Evolutionary conservation across 495 filamentous ascomycete genomes (phyloP).

Genomic region (Stereocaulon alpinum): DNA sequence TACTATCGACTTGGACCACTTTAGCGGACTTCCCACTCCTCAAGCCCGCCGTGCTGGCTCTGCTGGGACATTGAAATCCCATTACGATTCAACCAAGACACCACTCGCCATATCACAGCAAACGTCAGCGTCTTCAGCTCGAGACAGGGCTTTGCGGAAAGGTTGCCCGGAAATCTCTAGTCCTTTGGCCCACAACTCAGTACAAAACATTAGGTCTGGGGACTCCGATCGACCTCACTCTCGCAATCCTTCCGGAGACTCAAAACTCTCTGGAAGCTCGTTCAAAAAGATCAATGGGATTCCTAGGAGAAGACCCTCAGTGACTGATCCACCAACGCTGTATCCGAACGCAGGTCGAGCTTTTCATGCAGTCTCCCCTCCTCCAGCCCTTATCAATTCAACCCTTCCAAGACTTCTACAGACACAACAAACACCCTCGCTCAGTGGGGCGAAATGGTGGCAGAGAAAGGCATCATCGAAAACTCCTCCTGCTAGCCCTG

Average conservation of each 20-base stretch:
- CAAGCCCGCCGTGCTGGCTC: slow-evolving; percentile 13
- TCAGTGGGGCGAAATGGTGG: slow-evolving; percentile 17
- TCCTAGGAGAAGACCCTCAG: slow-evolving; percentile 16
- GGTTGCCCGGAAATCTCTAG: slow-evolving; percentile 11
- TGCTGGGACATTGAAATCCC: slow-evolving; percentile 16
- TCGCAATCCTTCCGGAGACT: slow-evolving; percentile 6
- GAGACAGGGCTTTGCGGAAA: slow-evolving; percentile 22
- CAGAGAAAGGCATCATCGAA: slow-evolving; percentile 11
- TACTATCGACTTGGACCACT: slow-evolving; percentile 3
- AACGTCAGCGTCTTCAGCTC: slow-evolving; percentile 24
- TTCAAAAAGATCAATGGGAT: slow-evolving; percentile 7
- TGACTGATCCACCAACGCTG: slow-evolving; percentile 19
- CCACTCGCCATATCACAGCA: slow-evolving; percentile 25
- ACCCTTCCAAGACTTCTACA: slow-evolving; percentile 14
- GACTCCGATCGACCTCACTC: slow-evolving; percentile 1
- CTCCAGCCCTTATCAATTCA: slow-evolving; percentile 17
- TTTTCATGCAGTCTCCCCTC: slow-evolving; percentile 19
- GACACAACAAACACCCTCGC: background rate
- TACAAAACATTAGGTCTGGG: background rate
- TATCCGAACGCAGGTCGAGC: slow-evolving; percentile 18
- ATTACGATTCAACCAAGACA: slow-evolving; percentile 17
- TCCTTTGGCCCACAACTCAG: slow-evolving; percentile 9
- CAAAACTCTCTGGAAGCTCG: slow-evolving; percentile 13
- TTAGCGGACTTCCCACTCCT: slow-evolving; percentile 12
- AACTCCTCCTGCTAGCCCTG: background rate